A percentile compares a stretch with the other conserved stretches of the same genome.
Conservation (phyloP, 2,329 filamentous ascomycete genomes). For the Ustulina deusta region DNA sequence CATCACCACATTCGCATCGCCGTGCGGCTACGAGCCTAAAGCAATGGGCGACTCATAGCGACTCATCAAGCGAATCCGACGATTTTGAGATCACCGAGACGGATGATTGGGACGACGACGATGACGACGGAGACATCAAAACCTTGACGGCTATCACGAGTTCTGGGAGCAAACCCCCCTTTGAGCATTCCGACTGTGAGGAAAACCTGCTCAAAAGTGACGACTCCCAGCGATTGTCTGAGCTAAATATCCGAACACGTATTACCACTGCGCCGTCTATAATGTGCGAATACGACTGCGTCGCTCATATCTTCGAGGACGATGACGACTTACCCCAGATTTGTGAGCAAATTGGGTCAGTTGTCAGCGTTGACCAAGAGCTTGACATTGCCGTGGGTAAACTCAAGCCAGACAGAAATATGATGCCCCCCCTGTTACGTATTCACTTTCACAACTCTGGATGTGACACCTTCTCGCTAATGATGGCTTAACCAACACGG, state of each 20-base stretch:
- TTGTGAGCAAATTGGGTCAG: conserved; percentile 28
- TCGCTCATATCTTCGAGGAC: neutral
- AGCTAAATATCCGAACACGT: conserved; percentile 8
- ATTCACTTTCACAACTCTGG: neutral
- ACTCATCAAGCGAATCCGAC: conserved; percentile 24
- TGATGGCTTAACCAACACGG: neutral
- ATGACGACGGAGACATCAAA: conserved; percentile 20
- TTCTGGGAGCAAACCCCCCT: conserved; percentile 31
- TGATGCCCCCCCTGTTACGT: too few species aligned
- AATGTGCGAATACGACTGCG: conserved; percentile 14
- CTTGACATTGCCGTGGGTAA: conserved; percentile 35
- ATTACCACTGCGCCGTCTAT: neutral
- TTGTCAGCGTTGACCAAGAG: conserved; percentile 25
- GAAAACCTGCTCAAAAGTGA: conserved; percentile 22
- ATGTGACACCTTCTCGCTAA: neutral
- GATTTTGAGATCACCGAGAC: conserved; percentile 37
- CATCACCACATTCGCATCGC: conserved; percentile 17
- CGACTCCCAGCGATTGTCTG: conserved; percentile 30
- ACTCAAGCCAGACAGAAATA: neutral
- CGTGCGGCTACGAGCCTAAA: neutral
- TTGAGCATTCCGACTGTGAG: conserved; percentile 32
- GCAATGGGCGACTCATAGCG: neutral
- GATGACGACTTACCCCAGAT: conserved; percentile 1
- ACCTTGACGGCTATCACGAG: conserved; percentile 33
- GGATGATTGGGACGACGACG: conserved; percentile 35